phyloP scores from a whole-genome alignment of 768 basidiomycete species.

The Paxillus rubicundulus region DNA sequence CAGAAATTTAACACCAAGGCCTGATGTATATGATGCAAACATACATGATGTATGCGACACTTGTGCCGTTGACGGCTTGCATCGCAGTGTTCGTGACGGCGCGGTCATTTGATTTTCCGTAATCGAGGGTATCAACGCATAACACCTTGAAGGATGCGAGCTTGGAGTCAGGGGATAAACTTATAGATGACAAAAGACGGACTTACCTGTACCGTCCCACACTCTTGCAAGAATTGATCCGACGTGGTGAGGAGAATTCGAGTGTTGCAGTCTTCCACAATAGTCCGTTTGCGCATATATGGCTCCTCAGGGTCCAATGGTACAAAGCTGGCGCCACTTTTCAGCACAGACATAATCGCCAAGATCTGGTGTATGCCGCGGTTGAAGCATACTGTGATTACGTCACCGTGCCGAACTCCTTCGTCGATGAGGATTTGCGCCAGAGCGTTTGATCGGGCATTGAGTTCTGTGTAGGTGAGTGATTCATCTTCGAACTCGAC shows the following conservation, averaged over 20 bases:
- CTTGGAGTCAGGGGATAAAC: neutral
- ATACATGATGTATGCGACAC: slow-evolving; percentile 18
- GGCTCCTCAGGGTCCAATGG: slow-evolving; percentile 17
- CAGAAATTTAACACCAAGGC: neutral
- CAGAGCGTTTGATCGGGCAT: slow-evolving; percentile 24
- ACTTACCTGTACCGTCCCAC: neutral
- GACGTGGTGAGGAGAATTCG: slow-evolving; percentile 11
- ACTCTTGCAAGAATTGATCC: neutral
- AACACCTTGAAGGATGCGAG: neutral
- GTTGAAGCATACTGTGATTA: slow-evolving; percentile 13
- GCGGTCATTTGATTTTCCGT: neutral
- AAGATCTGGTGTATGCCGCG: slow-evolving; percentile 15
- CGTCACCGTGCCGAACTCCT: slow-evolving; percentile 8
- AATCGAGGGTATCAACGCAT: slow-evolving; percentile 7
- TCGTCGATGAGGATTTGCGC: slow-evolving; percentile 13
- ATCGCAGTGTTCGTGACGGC: neutral
- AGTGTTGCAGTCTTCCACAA: slow-evolving; percentile 6
- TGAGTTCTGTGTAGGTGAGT: slow-evolving; percentile 24
- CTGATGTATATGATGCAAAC: neutral
- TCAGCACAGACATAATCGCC: slow-evolving; percentile 19
- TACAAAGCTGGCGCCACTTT: slow-evolving; percentile 19
- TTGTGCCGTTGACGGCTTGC: neutral
- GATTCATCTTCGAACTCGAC: slow-evolving; percentile 17
- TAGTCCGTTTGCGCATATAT: slow-evolving; percentile 5
- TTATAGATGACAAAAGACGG: neutral